Percentiles rank a stretch among this genome's conserved stretches.
These are phyloP conservation scores for Aspergillus latus DNA, from an alignment of 2,329 filamentous ascomycete genomes.

Conservation along the genomic window DNA sequence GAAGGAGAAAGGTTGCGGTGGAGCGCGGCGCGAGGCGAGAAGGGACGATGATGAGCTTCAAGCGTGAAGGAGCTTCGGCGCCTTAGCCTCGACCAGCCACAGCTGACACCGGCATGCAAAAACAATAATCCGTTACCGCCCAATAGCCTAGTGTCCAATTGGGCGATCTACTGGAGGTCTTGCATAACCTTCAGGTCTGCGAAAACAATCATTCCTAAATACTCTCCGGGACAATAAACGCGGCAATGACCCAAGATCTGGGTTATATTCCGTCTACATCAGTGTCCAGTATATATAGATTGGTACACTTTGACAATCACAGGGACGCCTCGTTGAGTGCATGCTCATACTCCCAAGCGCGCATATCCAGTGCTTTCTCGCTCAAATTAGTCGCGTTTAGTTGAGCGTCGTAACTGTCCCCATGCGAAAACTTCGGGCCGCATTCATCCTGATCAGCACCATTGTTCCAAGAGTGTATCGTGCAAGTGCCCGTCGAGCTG, in stretches of 20 bases:
- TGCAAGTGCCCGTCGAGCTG: conserved; percentile 71
- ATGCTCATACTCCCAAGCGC: not conserved
- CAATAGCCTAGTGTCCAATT: not conserved
- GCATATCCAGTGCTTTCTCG: not conserved
- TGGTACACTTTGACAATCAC: not conserved
- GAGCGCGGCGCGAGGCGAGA: conserved; percentile 20
- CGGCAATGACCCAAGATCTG: not conserved
- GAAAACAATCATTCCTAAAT: not conserved
- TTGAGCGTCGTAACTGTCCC: conserved; percentile 60
- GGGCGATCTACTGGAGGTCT: not conserved
- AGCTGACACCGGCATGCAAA: conserved; percentile 20
- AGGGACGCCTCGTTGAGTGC: conserved; percentile 2
- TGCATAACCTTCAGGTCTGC: not conserved
- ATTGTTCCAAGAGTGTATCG: conserved; percentile 76
- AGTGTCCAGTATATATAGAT: not conserved
- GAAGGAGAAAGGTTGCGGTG: conserved; percentile 14
- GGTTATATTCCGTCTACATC: not conserved
- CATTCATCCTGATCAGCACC: conserved; percentile 63
- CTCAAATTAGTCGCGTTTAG: conserved; percentile 50
- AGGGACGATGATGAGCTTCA: conserved; percentile 19
- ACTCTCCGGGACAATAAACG: conserved; percentile 3
- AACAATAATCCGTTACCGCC: conserved; percentile 23
- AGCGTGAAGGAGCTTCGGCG: conserved; percentile 18
- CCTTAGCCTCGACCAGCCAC: conserved; percentile 5
- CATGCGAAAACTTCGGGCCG: conserved; percentile 54